phyloP scores from a whole-genome alignment of 129 eudicot species.

The Helichrysum umbraculigerum region DNA sequence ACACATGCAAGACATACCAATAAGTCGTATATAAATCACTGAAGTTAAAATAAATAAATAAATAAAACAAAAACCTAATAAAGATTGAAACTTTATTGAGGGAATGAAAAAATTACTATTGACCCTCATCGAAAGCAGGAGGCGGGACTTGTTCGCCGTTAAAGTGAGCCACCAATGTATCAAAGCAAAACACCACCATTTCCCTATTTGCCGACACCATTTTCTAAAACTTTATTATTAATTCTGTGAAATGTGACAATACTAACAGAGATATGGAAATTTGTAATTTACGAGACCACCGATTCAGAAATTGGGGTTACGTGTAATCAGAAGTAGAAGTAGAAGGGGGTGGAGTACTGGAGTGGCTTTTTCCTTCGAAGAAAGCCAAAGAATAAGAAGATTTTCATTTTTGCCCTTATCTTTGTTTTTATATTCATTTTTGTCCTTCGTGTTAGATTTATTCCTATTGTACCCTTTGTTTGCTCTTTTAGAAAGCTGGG shows the following conservation, averaged over 20 bases:
- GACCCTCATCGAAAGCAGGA: conserved; percentile 86
- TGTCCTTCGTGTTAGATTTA: too few species aligned
- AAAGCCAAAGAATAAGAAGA: neutral
- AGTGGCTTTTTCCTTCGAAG: conserved; percentile 19
- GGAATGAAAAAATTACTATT: conserved; percentile 48
- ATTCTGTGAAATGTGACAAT: neutral
- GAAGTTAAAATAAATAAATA: too few species aligned
- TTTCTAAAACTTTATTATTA: conserved; percentile 34
- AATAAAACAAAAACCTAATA: too few species aligned
- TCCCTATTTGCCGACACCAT: conserved; percentile 93
- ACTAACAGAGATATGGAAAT: neutral
- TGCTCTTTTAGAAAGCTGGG: too few species aligned
- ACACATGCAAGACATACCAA: too few species aligned
- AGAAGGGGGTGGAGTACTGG: conserved; percentile 12
- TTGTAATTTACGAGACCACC: conserved; percentile 2
- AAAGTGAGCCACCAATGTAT: conserved; percentile 81
- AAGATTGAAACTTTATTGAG: neutral
- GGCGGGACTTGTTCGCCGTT: conserved; percentile 64
- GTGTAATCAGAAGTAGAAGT: conserved; percentile 14
- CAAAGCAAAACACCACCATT: conserved; percentile 92
- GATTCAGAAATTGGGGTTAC: conserved; percentile 21
- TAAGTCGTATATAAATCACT: too few species aligned
- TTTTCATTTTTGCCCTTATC: too few species aligned
- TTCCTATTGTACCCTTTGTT: too few species aligned
- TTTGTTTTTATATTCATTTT: too few species aligned